These are phyloP conservation scores for Aureobasidium mangrovei DNA, from an alignment of 2,329 filamentous ascomycete species.

Conservation along the genomic window DNA sequence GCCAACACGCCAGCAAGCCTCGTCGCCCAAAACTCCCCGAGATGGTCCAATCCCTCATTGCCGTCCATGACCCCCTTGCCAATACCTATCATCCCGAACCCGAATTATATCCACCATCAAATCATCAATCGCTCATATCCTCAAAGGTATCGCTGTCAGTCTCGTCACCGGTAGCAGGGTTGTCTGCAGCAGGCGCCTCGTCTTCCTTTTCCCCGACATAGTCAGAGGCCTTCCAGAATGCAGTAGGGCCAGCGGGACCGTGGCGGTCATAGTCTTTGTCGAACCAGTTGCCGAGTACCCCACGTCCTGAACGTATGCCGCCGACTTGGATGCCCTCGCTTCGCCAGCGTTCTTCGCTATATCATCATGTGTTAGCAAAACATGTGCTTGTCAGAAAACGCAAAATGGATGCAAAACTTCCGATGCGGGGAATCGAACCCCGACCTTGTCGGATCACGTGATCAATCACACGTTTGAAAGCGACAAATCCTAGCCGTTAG, in stretches of 20 bases:
- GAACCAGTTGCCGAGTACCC: slow-evolving; percentile 70
- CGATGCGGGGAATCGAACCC: slow-evolving; percentile 21
- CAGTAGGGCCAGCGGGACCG: slow-evolving; percentile 65
- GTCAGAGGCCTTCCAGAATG: slow-evolving; percentile 62
- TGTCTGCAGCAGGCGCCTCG: not conserved
- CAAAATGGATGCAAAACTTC: slow-evolving; percentile 13
- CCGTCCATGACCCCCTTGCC: no score
- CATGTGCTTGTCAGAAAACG: no score
- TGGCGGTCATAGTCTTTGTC: slow-evolving; percentile 61
- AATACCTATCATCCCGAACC: no score
- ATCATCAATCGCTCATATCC: no score
- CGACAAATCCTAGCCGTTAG: slow-evolving; percentile 16
- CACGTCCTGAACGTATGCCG: slow-evolving; percentile 54
- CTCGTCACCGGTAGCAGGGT: no score
- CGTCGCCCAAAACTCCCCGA: no score
- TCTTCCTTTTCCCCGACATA: slow-evolving; percentile 10
- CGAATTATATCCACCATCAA: no score
- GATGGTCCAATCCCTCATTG: no score
- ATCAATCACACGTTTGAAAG: not conserved
- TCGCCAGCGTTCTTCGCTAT: slow-evolving; percentile 63
- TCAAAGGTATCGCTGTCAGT: no score
- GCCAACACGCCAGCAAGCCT: no score
- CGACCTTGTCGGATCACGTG: slow-evolving; percentile 19
- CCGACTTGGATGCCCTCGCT: slow-evolving; percentile 69
- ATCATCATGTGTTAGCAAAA: not conserved